These are phyloP conservation scores for Ganoderma boninense DNA, from an alignment of 1,284 basidiomycete genomes.

Conservation along the genomic window DNA sequence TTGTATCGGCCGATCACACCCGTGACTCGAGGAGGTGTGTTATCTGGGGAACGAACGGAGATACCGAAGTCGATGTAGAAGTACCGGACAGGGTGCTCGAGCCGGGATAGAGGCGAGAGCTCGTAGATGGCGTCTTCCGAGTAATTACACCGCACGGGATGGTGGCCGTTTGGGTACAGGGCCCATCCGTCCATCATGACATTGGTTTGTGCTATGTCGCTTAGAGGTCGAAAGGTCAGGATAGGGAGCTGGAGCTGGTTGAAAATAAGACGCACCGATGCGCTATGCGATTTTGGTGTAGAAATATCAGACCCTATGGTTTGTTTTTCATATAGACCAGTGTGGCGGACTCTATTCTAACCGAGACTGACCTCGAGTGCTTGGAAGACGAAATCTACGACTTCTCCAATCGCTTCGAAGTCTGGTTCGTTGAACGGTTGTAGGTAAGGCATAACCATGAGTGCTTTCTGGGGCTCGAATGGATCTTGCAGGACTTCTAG, in stretches of 20 bases:
- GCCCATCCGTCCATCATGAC: conserved; percentile 42
- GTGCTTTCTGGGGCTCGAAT: not conserved
- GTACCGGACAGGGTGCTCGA: no score
- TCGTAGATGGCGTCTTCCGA: conserved; percentile 27
- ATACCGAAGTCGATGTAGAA: no score
- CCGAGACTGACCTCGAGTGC: no score
- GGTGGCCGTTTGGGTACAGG: conserved; percentile 39
- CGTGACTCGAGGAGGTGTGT: no score
- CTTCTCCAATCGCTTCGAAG: not conserved
- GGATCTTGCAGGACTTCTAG: conserved; percentile 32
- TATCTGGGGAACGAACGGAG: no score
- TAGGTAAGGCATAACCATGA: conserved; percentile 40
- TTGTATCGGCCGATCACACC: no score
- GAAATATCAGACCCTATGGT: conserved; percentile 32
- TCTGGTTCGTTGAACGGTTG: conserved; percentile 32
- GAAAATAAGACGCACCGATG: conserved; percentile 33
- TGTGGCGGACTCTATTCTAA: no score
- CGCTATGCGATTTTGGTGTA: conserved; percentile 36
- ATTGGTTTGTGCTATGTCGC: conserved; percentile 38
- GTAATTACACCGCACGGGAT: conserved; percentile 27
- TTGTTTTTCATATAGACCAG: not conserved
- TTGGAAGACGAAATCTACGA: no score
- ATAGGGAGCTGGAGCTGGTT: no score
- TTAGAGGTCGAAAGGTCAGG: conserved; percentile 12
- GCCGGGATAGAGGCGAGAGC: no score